Conservation (phyloP, 176 grass and related monocot species). For the Phoenix roebelenii region DNA sequence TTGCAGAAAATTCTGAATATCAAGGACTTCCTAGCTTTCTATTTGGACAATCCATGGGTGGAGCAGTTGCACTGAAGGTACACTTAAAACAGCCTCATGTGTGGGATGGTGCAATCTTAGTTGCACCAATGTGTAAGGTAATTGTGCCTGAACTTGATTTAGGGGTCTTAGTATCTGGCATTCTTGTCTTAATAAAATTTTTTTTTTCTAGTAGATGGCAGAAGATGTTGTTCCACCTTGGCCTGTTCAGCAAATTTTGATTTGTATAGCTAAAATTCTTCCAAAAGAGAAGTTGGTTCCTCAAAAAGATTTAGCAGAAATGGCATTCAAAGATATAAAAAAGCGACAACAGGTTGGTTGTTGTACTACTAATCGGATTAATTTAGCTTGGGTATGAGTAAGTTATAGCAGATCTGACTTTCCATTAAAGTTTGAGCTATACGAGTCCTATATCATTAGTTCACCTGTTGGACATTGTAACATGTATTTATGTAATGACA, state of each 20-base stretch:
- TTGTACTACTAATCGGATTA: conserved; percentile 4
- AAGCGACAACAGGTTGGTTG: conserved; percentile 66
- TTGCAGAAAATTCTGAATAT: conserved; percentile 64
- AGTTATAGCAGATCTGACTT: too few relatives aligned
- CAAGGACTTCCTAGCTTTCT: conserved; percentile 64
- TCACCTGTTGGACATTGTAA: too few relatives aligned
- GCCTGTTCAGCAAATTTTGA: conserved; percentile 74
- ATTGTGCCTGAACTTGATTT: background rate
- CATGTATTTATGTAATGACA: too few relatives aligned
- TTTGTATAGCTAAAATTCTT: conserved; percentile 65
- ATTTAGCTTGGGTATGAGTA: too few relatives aligned
- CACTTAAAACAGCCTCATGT: conserved; percentile 75
- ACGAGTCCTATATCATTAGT: too few relatives aligned
- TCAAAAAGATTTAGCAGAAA: conserved; percentile 82
- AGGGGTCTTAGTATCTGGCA: background rate
- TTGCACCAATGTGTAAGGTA: conserved; percentile 99
- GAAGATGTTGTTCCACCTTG: conserved; percentile 77
- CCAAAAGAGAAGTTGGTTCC: conserved; percentile 90
- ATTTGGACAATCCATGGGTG: conserved; percentile 95
- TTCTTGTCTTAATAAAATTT: background rate
- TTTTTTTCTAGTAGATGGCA: conserved; percentile 47
- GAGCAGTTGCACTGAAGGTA: conserved; percentile 83
- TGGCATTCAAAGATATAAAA: conserved; percentile 71
- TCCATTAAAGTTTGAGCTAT: too few relatives aligned
- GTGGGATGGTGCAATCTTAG: conserved; percentile 84